A percentile compares a stretch with the other conserved stretches of the same genome.
Conservation (phyloP, 2,329 filamentous ascomycete species). For the Helicocarpus griseus region DNA sequence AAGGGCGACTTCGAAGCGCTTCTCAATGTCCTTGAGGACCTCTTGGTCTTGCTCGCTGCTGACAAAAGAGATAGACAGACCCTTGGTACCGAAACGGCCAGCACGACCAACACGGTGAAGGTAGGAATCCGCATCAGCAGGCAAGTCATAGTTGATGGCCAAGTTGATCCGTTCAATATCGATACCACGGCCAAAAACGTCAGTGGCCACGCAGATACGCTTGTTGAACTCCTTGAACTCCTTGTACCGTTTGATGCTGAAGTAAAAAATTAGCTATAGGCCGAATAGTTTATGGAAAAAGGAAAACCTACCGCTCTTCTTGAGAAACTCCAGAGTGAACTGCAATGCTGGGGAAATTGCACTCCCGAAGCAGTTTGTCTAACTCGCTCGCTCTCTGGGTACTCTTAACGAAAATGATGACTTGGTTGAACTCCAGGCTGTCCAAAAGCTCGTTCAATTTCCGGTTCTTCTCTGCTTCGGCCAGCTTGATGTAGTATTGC, state of each 20-base stretch:
- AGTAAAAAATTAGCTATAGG: conserved; percentile 22
- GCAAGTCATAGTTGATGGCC: conserved; percentile 98
- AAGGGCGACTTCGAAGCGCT: conserved; percentile 90
- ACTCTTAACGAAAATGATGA: conserved; percentile 99
- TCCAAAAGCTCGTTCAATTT: conserved; percentile 95
- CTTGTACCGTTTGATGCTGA: conserved; percentile 95
- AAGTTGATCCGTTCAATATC: conserved; percentile 99
- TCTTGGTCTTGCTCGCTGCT: conserved; percentile 86
- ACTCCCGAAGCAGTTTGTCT: conserved; percentile 91
- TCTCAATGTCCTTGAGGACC: conserved; percentile 90
- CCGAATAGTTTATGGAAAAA: conserved; percentile 16
- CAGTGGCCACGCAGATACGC: conserved; percentile 96
- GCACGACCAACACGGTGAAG: conserved; percentile 98
- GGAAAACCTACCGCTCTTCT: conserved; percentile 75
- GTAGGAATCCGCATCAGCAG: conserved; percentile 86
- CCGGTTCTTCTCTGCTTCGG: conserved; percentile 95
- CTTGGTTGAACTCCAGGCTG: conserved; percentile 96
- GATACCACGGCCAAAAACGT: conserved; percentile 98
- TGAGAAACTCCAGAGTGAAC: conserved; percentile 98
- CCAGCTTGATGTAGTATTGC: conserved; percentile 95
- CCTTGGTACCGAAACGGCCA: conserved; percentile 98
- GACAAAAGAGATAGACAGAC: conserved; percentile 94
- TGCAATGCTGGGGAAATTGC: conserved; percentile 96
- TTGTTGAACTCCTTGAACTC: conserved; percentile 99
- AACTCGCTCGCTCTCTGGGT: conserved; percentile 89